phyloP scores from a whole-genome alignment of 2,329 filamentous ascomycete species.

The Pseudogymnoascus sp. region DNA sequence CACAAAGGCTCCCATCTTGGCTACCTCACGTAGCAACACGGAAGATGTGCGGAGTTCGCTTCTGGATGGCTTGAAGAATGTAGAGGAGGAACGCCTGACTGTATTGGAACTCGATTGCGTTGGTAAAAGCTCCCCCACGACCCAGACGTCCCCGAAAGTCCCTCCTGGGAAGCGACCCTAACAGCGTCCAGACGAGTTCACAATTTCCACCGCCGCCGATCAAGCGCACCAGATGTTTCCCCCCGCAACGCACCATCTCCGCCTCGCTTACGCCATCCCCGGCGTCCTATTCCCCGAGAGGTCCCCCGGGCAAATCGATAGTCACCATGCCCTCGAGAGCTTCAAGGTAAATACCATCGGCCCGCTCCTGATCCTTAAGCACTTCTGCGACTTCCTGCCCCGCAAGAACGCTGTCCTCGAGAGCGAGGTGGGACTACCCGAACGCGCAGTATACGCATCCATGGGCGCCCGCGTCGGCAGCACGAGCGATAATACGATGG shows the following conservation, averaged over 20 bases:
- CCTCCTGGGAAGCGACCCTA: not conserved
- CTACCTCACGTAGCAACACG: slow-evolving; percentile 48
- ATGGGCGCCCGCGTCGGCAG: slow-evolving; percentile 74
- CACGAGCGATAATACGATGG: slow-evolving; percentile 61
- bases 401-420: slow-evolving; percentile 39
- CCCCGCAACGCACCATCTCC: slow-evolving; percentile 46
- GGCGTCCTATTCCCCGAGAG: slow-evolving; percentile 69
- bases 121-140: slow-evolving; percentile 32
- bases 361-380: slow-evolving; percentile 67
- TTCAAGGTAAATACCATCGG: slow-evolving; percentile 67
- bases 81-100: slow-evolving; percentile 36
- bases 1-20: slow-evolving; percentile 50
- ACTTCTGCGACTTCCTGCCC: slow-evolving; percentile 63
- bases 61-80: slow-evolving; percentile 39
- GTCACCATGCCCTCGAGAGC: slow-evolving; percentile 53
- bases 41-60: slow-evolving; percentile 40
- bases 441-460: slow-evolving; percentile 57
- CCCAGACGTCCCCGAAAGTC: not conserved
- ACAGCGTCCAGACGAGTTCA: slow-evolving; percentile 44
- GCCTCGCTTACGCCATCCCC: slow-evolving; percentile 60
- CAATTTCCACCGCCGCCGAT: slow-evolving; percentile 48
- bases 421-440: slow-evolving; percentile 33
- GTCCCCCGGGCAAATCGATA: slow-evolving; percentile 55
- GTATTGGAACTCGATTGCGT: slow-evolving; percentile 48
- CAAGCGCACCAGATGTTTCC: slow-evolving; percentile 46